Evolutionary conservation across 2,329 filamentous ascomycete species (phyloP), one percentile per base, ranked within the genome.

Genomic region (Colletotrichum sp.): DNA sequence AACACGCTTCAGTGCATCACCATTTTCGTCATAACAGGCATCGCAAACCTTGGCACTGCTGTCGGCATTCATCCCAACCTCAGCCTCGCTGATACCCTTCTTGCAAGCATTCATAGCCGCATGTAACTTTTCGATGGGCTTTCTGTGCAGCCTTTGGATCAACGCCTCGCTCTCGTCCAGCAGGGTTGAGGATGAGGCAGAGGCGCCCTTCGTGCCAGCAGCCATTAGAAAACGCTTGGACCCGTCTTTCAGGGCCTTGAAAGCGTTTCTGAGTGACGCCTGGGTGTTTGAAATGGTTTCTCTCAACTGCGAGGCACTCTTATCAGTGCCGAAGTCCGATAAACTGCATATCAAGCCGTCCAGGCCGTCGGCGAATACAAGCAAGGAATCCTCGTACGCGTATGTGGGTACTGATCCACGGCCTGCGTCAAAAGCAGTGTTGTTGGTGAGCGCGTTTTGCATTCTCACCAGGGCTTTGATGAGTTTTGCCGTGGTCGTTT

Each of bases 361-460:
- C 12, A 76, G 34, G 10, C 26, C 32, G 24, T 76, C 70, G 7
- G 73, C 57, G 13, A 76, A 73, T 3, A 76, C 73, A 16, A 73
- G 63, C 28, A 76, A 15, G 18, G 73, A 64, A 49, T 76, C 70
- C 57, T 76, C 55, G 26, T 76, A 76, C 39, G 72, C 73, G 34
- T 76, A 76, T 5, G 64, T 8, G 5, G 73, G 73, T 5, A 76
- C 26, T 16, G 70, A 24, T n/a, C 64, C 73, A n/a, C 70, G 73
- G 13, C 57, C 68, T 36, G 30, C 63, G 44, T 73, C 70, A 64
- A 76, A 76, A 21, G 73, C 57, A 44, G 28, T 60, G 8, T 76
- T 76, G 4, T 76, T 76, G 16, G 70, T 76, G 16, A 76, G 73
- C 6, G 73, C 70, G 26, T 76, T 76, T 36, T 76, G 73, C 44